Percentiles rank a stretch among this genome's conserved stretches.
Conservation (phyloP, 192 early-diverging fungal genomes). For the Diversispora eburnea region DNA sequence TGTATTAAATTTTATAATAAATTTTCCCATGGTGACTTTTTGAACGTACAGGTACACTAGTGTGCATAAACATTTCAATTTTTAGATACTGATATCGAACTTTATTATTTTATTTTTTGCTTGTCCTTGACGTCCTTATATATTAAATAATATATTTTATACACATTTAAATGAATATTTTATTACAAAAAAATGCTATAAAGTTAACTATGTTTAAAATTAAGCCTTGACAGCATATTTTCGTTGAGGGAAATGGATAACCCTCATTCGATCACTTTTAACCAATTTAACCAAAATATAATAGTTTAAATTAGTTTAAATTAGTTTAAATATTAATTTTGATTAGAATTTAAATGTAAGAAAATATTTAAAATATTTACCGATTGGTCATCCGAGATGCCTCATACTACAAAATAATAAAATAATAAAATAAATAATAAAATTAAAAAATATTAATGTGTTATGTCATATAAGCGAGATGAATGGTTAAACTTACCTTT, state of each 20-base stretch:
- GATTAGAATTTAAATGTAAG: not conserved
- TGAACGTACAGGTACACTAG: too few relatives aligned
- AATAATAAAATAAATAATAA: not conserved
- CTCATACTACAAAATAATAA: constrained; percentile 51
- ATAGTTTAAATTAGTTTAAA: not conserved
- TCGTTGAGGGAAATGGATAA: constrained; percentile 83
- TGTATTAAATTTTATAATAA: too few relatives aligned
- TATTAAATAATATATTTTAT: too few relatives aligned
- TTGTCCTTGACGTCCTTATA: too few relatives aligned
- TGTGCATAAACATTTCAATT: too few relatives aligned
- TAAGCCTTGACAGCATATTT: constrained; percentile 89
- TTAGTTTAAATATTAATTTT: not conserved
- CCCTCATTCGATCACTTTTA: constrained; percentile 71
- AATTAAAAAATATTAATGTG: not conserved
- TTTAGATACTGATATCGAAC: too few relatives aligned
- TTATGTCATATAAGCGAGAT: too few relatives aligned
- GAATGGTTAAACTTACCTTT: constrained; percentile 28
- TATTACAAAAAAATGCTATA: too few relatives aligned
- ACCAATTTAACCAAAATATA: not conserved
- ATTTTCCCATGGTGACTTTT: too few relatives aligned
- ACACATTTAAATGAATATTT: too few relatives aligned
- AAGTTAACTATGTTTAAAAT: constrained; percentile 16
- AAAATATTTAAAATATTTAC: constrained; percentile 39
- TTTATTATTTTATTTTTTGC: too few relatives aligned
- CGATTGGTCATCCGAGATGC: constrained; percentile 76